phyloP scores from a whole-genome alignment of 2,329 filamentous ascomycete species.

The Decorospora gaudefroyi region DNA sequence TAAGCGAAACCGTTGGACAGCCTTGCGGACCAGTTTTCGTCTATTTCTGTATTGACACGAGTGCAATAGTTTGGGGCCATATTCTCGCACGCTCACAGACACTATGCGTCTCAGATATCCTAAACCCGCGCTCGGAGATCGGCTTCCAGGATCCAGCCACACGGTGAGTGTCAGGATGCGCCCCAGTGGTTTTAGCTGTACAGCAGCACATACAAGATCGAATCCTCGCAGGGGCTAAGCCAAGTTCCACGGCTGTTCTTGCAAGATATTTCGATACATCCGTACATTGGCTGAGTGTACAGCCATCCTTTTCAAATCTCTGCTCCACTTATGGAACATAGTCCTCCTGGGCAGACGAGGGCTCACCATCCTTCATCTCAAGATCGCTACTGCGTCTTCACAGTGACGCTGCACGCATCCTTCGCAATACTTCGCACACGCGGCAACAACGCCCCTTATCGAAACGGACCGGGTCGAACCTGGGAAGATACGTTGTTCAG shows the following conservation, averaged over 20 bases:
- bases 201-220: neutral
- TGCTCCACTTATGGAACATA: slow-evolving; percentile 14
- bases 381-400: neutral
- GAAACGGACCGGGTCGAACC: slow-evolving; percentile 30
- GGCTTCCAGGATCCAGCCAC: slow-evolving; percentile 29
- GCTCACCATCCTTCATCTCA: slow-evolving; percentile 12
- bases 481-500: slow-evolving; percentile 12
- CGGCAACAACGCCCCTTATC: slow-evolving; percentile 18
- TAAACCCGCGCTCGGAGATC: slow-evolving; percentile 12
- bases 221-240: slow-evolving; percentile 8
- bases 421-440: neutral
- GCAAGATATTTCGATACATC: slow-evolving; percentile 9
- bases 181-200: slow-evolving; percentile 15
- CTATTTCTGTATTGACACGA: slow-evolving; percentile 12
- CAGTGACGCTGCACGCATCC: neutral
- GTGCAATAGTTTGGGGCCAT: slow-evolving; percentile 21
- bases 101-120: slow-evolving; percentile 28
- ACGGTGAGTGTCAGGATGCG: slow-evolving; percentile 22
- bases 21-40: neutral
- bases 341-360: neutral
- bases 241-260: slow-evolving; percentile 13
- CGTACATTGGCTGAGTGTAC: slow-evolving; percentile 6
- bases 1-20: neutral
- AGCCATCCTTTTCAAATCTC: slow-evolving; percentile 15
- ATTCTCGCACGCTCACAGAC: slow-evolving; percentile 29